Conservation (phyloP, 352 stramenopile genomes). For the Phytophthora ramorum region DNA sequence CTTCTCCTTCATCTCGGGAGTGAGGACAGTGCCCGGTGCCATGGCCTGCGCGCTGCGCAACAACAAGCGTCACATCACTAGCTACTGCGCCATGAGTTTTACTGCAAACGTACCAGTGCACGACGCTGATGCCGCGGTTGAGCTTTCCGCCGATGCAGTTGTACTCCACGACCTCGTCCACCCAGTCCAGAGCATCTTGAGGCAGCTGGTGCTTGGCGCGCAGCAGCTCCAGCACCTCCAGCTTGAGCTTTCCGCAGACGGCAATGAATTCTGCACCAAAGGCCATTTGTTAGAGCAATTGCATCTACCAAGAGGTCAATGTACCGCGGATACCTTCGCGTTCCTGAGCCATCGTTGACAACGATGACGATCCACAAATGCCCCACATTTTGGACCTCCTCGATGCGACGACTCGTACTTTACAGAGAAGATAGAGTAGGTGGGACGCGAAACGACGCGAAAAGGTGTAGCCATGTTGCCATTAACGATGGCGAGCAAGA, state of each 20-base stretch:
- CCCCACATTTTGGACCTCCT: slow-evolving; percentile 23
- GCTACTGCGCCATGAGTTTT: not conserved
- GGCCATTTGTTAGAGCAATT: not conserved
- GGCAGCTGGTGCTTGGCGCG: slow-evolving; percentile 71
- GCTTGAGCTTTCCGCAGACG: slow-evolving; percentile 76
- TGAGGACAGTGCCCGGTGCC: slow-evolving; percentile 49
- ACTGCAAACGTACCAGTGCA: slow-evolving; percentile 71
- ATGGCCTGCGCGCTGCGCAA: slow-evolving; percentile 67
- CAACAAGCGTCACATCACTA: not conserved
- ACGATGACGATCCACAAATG: slow-evolving; percentile 29
- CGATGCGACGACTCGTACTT: slow-evolving; percentile 7
- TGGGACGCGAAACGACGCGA: slow-evolving; percentile 33
- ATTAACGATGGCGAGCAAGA: slow-evolving; percentile 34
- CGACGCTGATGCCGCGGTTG: slow-evolving; percentile 97
- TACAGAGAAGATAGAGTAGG: not conserved
- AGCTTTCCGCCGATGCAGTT: slow-evolving; percentile 98
- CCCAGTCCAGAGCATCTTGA: slow-evolving; percentile 81
- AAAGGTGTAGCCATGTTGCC: slow-evolving; percentile 24
- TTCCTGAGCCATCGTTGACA: slow-evolving; percentile 41
- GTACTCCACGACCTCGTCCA: slow-evolving; percentile 93
- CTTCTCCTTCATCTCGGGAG: slow-evolving; percentile 76
- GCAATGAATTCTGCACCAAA: slow-evolving; percentile 73
- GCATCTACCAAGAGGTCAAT: not conserved
- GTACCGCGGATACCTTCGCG: slow-evolving; percentile 36
- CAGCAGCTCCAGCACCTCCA: slow-evolving; percentile 77